A percentile compares a stretch with the other conserved stretches of the same genome.
Conservation (phyloP, 139 green algal species). For the Coelastrella sp. region DNA sequence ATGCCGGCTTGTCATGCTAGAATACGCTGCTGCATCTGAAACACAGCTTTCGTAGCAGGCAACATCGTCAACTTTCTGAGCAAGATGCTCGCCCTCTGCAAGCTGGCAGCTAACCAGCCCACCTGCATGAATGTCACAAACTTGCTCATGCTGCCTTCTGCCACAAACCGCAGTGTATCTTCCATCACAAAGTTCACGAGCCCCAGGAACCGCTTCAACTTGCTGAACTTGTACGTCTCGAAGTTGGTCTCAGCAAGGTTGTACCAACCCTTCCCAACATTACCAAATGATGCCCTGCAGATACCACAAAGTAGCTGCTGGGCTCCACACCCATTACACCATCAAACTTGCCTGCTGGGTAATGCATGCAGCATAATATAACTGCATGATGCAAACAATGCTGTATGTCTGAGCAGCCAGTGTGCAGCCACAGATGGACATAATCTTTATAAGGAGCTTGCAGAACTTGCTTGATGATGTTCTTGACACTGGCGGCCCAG, state of each 20-base stretch:
- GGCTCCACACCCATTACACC: too few relatives aligned
- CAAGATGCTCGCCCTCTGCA: neutral
- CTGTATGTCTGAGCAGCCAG: too few relatives aligned
- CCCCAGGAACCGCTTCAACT: constrained; percentile 69
- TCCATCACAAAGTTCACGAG: constrained; percentile 78
- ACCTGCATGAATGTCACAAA: constrained; percentile 71
- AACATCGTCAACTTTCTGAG: too few relatives aligned
- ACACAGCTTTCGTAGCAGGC: too few relatives aligned
- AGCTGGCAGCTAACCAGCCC: neutral
- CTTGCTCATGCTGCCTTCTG: constrained; percentile 65
- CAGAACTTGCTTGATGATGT: constrained; percentile 53
- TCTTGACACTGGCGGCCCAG: constrained; percentile 62
- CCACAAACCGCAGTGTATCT: constrained; percentile 80
- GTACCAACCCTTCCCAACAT: constrained; percentile 90
- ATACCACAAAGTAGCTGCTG: too few relatives aligned
- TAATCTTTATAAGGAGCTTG: too few relatives aligned
- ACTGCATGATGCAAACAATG: neutral
- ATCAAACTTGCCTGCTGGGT: too few relatives aligned
- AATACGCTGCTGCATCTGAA: too few relatives aligned
- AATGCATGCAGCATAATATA: too few relatives aligned
- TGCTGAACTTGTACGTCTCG: constrained; percentile 82
- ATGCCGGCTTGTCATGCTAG: too few relatives aligned
- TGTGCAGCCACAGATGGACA: too few relatives aligned
- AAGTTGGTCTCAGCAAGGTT: constrained; percentile 81
- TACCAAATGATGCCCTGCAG: constrained; percentile 59